Evolutionary conservation across 768 basidiomycete species (phyloP).

Genomic region (Tylopilus intermedius): DNA sequence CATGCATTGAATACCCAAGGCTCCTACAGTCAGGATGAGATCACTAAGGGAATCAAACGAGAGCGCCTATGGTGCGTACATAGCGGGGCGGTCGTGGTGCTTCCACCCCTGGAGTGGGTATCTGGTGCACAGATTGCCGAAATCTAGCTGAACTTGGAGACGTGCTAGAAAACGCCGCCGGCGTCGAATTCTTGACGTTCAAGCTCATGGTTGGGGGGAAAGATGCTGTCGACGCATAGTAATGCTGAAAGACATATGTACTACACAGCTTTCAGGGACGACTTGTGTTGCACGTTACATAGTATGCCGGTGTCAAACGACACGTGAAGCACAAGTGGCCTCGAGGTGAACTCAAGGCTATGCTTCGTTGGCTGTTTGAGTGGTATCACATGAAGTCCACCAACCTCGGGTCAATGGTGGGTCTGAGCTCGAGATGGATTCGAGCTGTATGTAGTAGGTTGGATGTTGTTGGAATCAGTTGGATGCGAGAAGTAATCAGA

Average conservation of each 20-base stretch:
- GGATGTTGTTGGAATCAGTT: too few species aligned
- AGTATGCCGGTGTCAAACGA: neutral
- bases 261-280: neutral
- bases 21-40: constrained; percentile 16
- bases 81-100: constrained; percentile 37
- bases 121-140: constrained; percentile 43
- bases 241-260: neutral
- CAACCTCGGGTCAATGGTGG: neutral
- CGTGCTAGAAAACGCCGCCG: neutral
- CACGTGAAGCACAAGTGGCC: neutral
- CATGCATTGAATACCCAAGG: constrained; percentile 34
- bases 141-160: constrained; percentile 32
- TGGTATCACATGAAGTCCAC: neutral
- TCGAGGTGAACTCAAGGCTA: neutral
- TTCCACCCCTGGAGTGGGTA: constrained; percentile 40
- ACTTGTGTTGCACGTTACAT: neutral
- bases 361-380: neutral
- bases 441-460: too few species aligned
- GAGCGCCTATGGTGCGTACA: constrained; percentile 29
- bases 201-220: constrained; percentile 6
- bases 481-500: too few species aligned
- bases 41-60: neutral
- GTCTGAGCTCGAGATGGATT: too few species aligned
- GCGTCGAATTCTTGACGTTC: neutral
- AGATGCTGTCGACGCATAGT: neutral